Percentiles rank a stretch among this genome's conserved stretches.
Evolutionary conservation across 805 yeast species (phyloP).

Genomic region (Yarrowia porcina): DNA sequence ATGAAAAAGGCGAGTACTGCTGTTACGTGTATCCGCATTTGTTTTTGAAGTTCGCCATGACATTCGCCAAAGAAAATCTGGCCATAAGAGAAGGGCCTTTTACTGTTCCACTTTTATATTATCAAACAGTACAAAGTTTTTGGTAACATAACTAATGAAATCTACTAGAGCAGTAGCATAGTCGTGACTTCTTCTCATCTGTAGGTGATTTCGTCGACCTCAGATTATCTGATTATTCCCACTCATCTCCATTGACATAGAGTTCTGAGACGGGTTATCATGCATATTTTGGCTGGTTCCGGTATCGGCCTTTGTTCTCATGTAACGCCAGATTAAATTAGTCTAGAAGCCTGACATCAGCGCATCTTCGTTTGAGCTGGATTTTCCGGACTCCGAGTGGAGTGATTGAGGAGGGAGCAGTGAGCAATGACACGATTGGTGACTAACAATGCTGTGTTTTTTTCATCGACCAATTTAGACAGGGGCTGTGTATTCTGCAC

Average conservation of each 20-base stretch:
- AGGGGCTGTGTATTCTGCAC: neutral
- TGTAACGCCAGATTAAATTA: neutral
- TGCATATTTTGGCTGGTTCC: conserved; percentile 7
- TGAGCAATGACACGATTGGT: no score
- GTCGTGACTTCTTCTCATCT: no score
- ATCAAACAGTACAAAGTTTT: no score
- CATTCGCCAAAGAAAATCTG: neutral
- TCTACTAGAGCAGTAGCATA: no score
- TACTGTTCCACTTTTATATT: no score
- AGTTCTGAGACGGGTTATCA: neutral
- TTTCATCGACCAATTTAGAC: no score
- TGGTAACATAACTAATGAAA: no score
- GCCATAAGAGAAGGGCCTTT: neutral
- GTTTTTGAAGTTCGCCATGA: neutral
- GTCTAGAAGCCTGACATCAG: conserved; percentile 1
- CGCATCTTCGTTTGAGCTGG: neutral
- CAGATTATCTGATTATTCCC: neutral
- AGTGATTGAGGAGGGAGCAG: no score
- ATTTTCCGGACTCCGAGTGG: neutral
- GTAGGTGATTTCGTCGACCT: no score
- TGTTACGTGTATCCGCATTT: neutral
- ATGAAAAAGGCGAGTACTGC: neutral
- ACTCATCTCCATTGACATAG: neutral
- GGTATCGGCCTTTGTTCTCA: neutral
- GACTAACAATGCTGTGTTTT: no score